A percentile compares a stretch with the other conserved stretches of the same genome.
These are phyloP conservation scores for Naganishia vishniacii DNA, from an alignment of 768 basidiomycete genomes.

Conservation along the genomic window DNA sequence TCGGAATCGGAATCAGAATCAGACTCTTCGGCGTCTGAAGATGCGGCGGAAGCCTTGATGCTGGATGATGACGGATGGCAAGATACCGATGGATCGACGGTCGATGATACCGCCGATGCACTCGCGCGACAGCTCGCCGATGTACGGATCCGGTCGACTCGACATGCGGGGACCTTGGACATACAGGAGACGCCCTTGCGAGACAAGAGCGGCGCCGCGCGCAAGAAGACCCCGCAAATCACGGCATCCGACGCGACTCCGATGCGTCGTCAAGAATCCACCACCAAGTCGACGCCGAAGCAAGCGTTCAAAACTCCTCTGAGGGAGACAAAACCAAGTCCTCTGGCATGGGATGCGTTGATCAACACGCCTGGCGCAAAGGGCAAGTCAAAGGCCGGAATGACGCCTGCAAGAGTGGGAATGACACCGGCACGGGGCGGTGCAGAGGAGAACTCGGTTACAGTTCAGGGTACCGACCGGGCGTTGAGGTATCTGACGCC, in stretches of 20 bases:
- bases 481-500: conserved; percentile 36
- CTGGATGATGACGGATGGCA: conserved; percentile 7
- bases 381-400: not conserved
- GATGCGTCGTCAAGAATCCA: not conserved
- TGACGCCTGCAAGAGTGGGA: not conserved
- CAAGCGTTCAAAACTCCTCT: not conserved
- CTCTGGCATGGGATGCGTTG: conserved; percentile 3
- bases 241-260: not conserved
- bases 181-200: not conserved
- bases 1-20: no score
- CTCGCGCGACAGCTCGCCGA: not conserved
- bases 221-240: not conserved
- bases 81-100: conserved; percentile 6
- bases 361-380: not conserved
- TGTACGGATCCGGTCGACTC: not conserved
- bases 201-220: not conserved
- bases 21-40: not conserved
- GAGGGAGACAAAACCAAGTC: not conserved
- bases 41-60: not conserved
- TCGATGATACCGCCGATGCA: not conserved
- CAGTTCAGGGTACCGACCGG: conserved; percentile 18
- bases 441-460: conserved; percentile 6
- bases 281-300: not conserved
- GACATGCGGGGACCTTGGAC: not conserved
- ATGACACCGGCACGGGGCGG: conserved; percentile 3